phyloP scores from a whole-genome alignment of 495 filamentous ascomycete species.

The Mycothermus thermophilus region DNA sequence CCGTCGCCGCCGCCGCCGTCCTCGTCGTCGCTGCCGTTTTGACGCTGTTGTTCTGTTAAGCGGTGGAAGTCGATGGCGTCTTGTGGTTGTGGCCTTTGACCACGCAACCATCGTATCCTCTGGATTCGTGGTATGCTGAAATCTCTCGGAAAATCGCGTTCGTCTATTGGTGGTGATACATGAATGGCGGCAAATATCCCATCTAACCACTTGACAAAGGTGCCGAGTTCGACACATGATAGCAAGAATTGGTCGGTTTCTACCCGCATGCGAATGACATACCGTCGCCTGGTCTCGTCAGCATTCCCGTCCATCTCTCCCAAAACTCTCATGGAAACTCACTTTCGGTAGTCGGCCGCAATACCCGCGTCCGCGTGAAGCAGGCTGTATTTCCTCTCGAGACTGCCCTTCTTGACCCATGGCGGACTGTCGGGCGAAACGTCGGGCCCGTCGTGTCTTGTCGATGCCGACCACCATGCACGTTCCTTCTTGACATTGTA shows the following conservation, averaged over 20 bases:
- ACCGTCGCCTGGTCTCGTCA: slow-evolving; percentile 29
- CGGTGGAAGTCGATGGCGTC: slow-evolving; percentile 14
- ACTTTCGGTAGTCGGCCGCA: slow-evolving; percentile 49
- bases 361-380: slow-evolving; percentile 54
- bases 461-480: slow-evolving; percentile 21
- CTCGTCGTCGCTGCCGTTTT: slow-evolving; percentile 7
- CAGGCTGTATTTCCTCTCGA: slow-evolving; percentile 45
- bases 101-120: slow-evolving; percentile 23
- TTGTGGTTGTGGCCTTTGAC: slow-evolving; percentile 15
- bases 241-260: slow-evolving; percentile 54
- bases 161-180: slow-evolving; percentile 47
- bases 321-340: slow-evolving; percentile 6
- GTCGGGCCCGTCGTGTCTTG: slow-evolving; percentile 16
- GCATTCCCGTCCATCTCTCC: background rate
- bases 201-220: slow-evolving; percentile 45
- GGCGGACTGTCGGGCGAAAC: slow-evolving; percentile 28
- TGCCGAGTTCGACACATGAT: slow-evolving; percentile 37
- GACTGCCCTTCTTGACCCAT: slow-evolving; percentile 27
- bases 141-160: slow-evolving; percentile 44
- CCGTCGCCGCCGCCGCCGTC: slow-evolving; percentile 9
- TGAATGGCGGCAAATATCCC: slow-evolving; percentile 49
- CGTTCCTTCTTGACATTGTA: slow-evolving; percentile 36
- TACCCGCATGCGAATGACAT: slow-evolving; percentile 46
- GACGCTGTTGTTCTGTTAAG: slow-evolving; percentile 10
- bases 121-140: slow-evolving; percentile 37